Evolutionary conservation across 2,329 filamentous ascomycete species (phyloP).

Genomic region (Teratosphaeriaceae sp.): DNA sequence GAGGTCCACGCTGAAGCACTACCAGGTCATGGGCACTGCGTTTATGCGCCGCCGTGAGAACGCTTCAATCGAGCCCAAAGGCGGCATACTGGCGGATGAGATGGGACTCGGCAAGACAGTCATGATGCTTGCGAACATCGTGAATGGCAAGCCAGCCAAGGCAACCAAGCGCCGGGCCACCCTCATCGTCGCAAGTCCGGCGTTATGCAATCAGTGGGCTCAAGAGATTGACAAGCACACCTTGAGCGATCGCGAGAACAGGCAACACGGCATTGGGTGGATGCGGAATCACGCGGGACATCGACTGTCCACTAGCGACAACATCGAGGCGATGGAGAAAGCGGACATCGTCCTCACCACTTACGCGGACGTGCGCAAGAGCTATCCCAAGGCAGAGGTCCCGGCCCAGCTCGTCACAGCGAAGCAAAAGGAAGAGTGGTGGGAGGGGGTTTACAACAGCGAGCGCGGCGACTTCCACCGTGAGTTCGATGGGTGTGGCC

Average conservation of each 20-base stretch:
- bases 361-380: slow-evolving; percentile 35
- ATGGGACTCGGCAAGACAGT: slow-evolving; percentile 99
- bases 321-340: slow-evolving; percentile 9
- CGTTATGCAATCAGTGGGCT: slow-evolving; percentile 36
- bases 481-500: no score
- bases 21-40: slow-evolving; percentile 46
- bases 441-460: slow-evolving; percentile 24
- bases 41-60: slow-evolving; percentile 53
- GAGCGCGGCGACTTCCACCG: slow-evolving; percentile 33
- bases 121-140: slow-evolving; percentile 40
- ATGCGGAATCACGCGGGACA: slow-evolving; percentile 13
- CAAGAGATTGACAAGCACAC: slow-evolving; percentile 24
- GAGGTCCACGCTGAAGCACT: slow-evolving; percentile 38
- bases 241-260: slow-evolving; percentile 7
- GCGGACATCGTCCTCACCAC: slow-evolving; percentile 34
- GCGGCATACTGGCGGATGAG: slow-evolving; percentile 91
- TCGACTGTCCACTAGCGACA: slow-evolving; percentile 7
- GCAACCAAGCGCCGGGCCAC: slow-evolving; percentile 27
- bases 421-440: slow-evolving; percentile 35
- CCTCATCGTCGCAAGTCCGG: slow-evolving; percentile 36
- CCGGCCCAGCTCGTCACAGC: slow-evolving; percentile 33
- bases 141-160: slow-evolving; percentile 30
- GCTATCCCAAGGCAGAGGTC: slow-evolving; percentile 36
- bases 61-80: slow-evolving; percentile 27
- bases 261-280: slow-evolving; percentile 15